These are phyloP conservation scores for Candida manassasensis DNA, from an alignment of 805 yeast species.

Conservation along the genomic window DNA sequence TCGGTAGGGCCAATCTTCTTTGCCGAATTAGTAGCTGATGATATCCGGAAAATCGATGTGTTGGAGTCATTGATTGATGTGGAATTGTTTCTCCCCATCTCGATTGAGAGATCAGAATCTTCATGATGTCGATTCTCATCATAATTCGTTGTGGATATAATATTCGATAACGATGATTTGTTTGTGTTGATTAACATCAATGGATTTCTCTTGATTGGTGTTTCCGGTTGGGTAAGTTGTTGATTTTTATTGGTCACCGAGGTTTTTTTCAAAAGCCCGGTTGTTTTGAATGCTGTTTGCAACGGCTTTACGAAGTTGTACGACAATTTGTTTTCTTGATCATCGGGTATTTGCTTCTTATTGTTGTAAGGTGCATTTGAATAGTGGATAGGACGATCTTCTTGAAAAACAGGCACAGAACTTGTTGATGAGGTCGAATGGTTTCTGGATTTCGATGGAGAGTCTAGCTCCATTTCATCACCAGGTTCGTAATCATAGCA, in stretches of 20 bases:
- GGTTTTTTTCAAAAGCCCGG: constrained; percentile 62
- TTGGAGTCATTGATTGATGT: constrained; percentile 23
- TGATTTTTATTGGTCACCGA: constrained; percentile 12
- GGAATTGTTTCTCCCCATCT: constrained; percentile 34
- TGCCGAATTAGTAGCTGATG: constrained; percentile 13
- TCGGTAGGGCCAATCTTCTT: constrained; percentile 6
- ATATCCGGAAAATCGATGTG: constrained; percentile 28
- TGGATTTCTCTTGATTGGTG: constrained; percentile 41
- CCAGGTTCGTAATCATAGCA: constrained; percentile 20
- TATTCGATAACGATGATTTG: constrained; percentile 14
- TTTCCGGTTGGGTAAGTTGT: constrained; percentile 32
- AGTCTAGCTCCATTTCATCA: constrained; percentile 25
- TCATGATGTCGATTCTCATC: constrained; percentile 10
- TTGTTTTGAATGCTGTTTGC: constrained; percentile 75
- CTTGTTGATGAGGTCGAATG: constrained; percentile 13
- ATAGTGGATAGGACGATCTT: constrained; percentile 7
- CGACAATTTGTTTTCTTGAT: constrained; percentile 36
- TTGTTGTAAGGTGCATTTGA: not conserved
- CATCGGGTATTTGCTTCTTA: constrained; percentile 14
- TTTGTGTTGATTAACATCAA: constrained; percentile 28
- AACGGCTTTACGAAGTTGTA: constrained; percentile 76
- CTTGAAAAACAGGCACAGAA: constrained; percentile 23
- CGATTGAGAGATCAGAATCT: constrained; percentile 32
- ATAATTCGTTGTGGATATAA: constrained; percentile 17
- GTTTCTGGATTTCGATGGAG: constrained; percentile 30